Evolutionary conservation across 495 filamentous ascomycete species (phyloP).

Genomic region (Sphaerosporella brunnea): DNA sequence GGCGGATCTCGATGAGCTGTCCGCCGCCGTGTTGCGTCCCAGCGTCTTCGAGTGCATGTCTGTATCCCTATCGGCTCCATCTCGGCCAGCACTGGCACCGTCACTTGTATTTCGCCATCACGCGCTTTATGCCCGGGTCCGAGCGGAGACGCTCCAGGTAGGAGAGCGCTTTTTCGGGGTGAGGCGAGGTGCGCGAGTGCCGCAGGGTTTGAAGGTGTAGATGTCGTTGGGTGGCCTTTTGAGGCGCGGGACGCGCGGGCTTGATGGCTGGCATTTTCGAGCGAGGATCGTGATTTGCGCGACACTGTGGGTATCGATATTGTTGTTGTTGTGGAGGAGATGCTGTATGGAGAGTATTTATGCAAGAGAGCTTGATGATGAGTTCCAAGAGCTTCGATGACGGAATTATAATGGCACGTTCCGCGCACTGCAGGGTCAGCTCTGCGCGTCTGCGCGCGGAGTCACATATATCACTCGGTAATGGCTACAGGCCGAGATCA

Average conservation of each 20-base stretch:
- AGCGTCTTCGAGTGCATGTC: constrained; percentile 59
- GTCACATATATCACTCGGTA: too few relatives aligned
- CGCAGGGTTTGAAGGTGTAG: constrained; percentile 69
- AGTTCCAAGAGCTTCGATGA: too few relatives aligned
- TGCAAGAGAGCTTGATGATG: too few relatives aligned
- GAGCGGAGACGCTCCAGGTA: constrained; percentile 61
- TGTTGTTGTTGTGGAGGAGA: too few relatives aligned
- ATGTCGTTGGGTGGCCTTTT: neutral
- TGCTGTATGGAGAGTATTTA: too few relatives aligned
- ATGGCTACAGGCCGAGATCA: too few relatives aligned
- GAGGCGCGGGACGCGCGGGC: constrained; percentile 1
- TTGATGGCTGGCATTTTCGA: neutral
- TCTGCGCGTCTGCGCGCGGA: too few relatives aligned
- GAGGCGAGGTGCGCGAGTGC: constrained; percentile 60
- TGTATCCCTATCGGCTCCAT: constrained; percentile 81
- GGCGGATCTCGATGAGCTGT: constrained; percentile 74
- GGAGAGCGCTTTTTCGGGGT: constrained; percentile 44
- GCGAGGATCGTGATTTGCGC: neutral
- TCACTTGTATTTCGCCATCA: constrained; percentile 73
- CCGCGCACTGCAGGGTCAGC: too few relatives aligned
- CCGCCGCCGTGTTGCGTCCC: constrained; percentile 78
- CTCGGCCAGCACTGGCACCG: constrained; percentile 75
- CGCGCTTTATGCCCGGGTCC: constrained; percentile 68
- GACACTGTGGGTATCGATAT: too few relatives aligned
- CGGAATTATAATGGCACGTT: too few relatives aligned